Evolutionary conservation across 805 yeast genomes (phyloP).

Genomic region (Saccharomycopsis selenospora): DNA sequence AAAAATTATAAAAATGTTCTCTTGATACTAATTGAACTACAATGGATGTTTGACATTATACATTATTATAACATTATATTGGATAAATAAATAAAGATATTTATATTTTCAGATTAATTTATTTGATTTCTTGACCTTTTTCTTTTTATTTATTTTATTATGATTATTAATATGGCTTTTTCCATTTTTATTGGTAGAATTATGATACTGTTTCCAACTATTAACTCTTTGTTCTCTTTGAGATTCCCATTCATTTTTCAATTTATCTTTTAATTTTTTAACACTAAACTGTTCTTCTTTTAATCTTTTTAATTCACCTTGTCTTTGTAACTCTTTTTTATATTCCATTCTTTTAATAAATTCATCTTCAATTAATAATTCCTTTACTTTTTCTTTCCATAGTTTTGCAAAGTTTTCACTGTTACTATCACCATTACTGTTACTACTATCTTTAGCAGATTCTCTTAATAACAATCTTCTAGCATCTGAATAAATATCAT

Average conservation of each 20-base stretch:
- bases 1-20: too few species aligned
- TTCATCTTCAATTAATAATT: slow-evolving; percentile 40
- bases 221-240: slow-evolving; percentile 49
- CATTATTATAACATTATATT: too few species aligned
- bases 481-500: slow-evolving; percentile 39
- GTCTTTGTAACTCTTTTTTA: slow-evolving; percentile 36
- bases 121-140: slow-evolving; percentile 12
- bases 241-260: slow-evolving; percentile 52
- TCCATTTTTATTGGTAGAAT: slow-evolving; percentile 40
- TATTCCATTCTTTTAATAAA: slow-evolving; percentile 35
- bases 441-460: slow-evolving; percentile 29
- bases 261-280: slow-evolving; percentile 30
- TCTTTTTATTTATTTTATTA: slow-evolving; percentile 26
- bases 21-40: too few species aligned
- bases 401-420: slow-evolving; percentile 31
- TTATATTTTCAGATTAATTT: too few species aligned
- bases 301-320: slow-evolving; percentile 32
- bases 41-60: background rate
- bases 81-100: too few species aligned
- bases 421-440: slow-evolving; percentile 32
- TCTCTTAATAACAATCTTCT: slow-evolving; percentile 32
- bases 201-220: slow-evolving; percentile 50
- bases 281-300: slow-evolving; percentile 26
- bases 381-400: slow-evolving; percentile 38
- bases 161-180: slow-evolving; percentile 21